Evolutionary conservation across 148 eudicot genomes (phyloP), one percentile per base, ranked within the genome.

Genomic region (Spergularia marina): DNA sequence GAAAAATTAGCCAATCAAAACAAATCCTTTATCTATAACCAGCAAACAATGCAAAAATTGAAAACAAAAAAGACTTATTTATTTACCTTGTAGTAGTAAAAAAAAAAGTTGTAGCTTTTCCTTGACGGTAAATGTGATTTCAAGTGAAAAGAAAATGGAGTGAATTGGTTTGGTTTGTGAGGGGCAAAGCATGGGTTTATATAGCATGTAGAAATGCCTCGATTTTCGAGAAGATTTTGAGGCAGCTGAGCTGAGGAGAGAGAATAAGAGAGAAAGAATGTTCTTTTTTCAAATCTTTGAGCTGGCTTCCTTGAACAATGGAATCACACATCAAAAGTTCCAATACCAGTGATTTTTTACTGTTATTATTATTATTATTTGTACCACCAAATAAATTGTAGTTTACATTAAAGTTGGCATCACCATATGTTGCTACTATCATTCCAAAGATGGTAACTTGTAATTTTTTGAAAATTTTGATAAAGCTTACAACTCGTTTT

Each of bases 391-490:
- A 41, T 21, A 73, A 17, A 11, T 65, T 51, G 75, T 65, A 18
- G 59, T 52, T 68, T 40, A 55, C 34, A 74, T 60, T 68, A 54
- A 40, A 60, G 54, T 68, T 55, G n/a, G 4, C 64, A 68, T 67
- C 34, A 56, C 66, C 36, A 47, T 66, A 17, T 75, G 62, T 34
- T 58, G 53, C 51, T 76, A 76, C 36, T 30, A 30, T 44, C 64
- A 73, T 72, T 79, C 76, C 44, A 78, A 44, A 78, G 84, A 80
- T 55, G 70, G 79, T 40, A 80, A 79, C 53, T 61, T 47, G 40
- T 64, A 55, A 77, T 77, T 83, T 83, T 71, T 30, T 30, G 36
- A 30, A 84, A 77, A 84, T 77, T 86, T 84, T 85, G 78, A 85
- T 82, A 86, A 84, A 89, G 87, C 82, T 76, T 72, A 30, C 3